Base-by-base conservation (phyloP, 768 basidiomycete genomes). In the Epithele typhae region DNA sequence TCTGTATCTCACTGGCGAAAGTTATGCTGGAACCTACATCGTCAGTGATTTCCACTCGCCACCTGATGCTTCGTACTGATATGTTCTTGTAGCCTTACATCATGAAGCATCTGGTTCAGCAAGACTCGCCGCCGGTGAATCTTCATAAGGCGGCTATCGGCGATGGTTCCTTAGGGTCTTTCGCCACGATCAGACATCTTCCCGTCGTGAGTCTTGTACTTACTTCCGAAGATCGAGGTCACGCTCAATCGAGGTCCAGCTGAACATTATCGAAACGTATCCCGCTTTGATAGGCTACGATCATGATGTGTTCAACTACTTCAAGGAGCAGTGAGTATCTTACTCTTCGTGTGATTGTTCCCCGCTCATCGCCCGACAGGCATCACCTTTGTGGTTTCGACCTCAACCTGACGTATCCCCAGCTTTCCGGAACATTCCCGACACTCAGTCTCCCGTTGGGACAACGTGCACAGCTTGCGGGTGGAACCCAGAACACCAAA, bases 271-370 rank as follows among this genome's bases (percentile, higher is more conserved):
- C 18, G 78, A 84, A 63, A 87, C 85, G 8, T 84, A 80, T 55
- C 85, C 85, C 1, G 84, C 85, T 57, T 64, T 87, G 27, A 84
- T 87, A 40, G 79, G 77, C 34, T 87, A 87, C 55, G 80, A 87
- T 48, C 68, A 68, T 42, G 75, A 76, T 5, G 79, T 84, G 8
- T 80, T 77, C 57, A 68, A 77, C 56, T 84, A 84, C 56, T 87
- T 87, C 63, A 72, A 75, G 54, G 69, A 78, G 55, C 82, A 84
- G 83, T 84, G 52, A 47, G 81, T 70, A 14, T 38, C 11, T 81
- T 81, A 57, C 82, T 84, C 60, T 72, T 74, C 52, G 67, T n/a
- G 8, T 41, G 18, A 3, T 22, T 40, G 21, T 25, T 41, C 4
- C 47, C 39, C 2, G 37, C 21, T 15, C 19, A 41, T 2, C 37